A percentile compares a stretch with the other conserved stretches of the same genome.
Conservation (phyloP, 2,329 filamentous ascomycete species). For the Colletotrichum sansevieriae region DNA sequence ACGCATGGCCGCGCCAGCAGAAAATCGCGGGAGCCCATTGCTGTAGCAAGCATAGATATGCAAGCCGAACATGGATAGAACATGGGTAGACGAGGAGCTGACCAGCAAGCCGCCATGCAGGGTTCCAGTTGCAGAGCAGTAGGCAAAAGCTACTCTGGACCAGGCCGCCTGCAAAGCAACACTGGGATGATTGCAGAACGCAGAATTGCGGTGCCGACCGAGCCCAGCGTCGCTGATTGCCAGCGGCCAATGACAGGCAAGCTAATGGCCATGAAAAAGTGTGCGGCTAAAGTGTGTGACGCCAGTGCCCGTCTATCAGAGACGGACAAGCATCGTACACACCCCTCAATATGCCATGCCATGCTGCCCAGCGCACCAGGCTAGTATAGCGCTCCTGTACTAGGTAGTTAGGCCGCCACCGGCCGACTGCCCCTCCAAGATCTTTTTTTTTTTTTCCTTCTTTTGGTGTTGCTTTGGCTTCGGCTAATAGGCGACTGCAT, state of each 20-base stretch:
- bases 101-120: conserved; percentile 27
- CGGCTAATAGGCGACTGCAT: conserved; percentile 40
- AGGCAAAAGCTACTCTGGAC: background rate
- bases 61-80: conserved; percentile 18
- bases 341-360: conserved; percentile 18
- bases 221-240: conserved; percentile 8
- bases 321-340: conserved; percentile 36
- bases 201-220: conserved; percentile 27
- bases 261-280: conserved; percentile 27
- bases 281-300: conserved; percentile 34
- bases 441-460: conserved; percentile 26
- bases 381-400: background rate
- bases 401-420: conserved; percentile 34
- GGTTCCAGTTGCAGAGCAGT: background rate
- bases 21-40: background rate
- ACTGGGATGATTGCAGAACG: conserved; percentile 41
- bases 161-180: conserved; percentile 29
- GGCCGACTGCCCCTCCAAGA: conserved; percentile 38
- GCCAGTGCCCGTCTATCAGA: conserved; percentile 28
- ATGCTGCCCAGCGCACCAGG: background rate
- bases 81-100: conserved; percentile 10
- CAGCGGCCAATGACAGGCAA: conserved; percentile 31
- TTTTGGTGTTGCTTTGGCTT: conserved; percentile 35
- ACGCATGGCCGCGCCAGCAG: conserved; percentile 25
- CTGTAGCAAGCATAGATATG: conserved; percentile 10